Base-by-base conservation (phyloP, 2,329 filamentous ascomycete species). In the Ambrosiella cleistominuta region DNA sequence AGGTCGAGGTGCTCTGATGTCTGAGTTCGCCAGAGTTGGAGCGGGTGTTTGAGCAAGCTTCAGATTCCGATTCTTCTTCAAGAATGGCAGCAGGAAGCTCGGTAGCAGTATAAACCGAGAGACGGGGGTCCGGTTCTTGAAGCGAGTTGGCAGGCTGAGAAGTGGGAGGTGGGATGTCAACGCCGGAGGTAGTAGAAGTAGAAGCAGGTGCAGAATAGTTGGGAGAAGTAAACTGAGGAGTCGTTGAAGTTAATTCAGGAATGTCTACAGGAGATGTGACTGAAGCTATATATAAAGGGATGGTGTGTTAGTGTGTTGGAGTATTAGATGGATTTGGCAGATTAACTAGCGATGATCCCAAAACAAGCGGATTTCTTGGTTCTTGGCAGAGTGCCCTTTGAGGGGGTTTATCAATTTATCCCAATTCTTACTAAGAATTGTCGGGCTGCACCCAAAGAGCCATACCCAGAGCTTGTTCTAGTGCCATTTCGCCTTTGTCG, bases 1-100 rank as follows among this genome's bases (percentile, higher is more conserved):
- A 60, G 11, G 58, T 60, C 13, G 58, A 49, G 5, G 58, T 57
- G 15, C 47, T 57, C 36, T 60, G 58, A 15, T 60, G 47, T 57
- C 57, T 36, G 13, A 60, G 49, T 45, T 60, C 58, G 9, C 50
- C 54, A 15, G 58, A 60, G 42, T 54, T 50, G 11, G 54, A 54
- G 35, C 50, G 54, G 37, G 40, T 42, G 7, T 40, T 44, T 36
- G 52, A 45, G 36, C 51, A 56, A 27, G 52, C 50, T 42, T 60
- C 58, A 13, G 58, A 60, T 36, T 53, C 51, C n/a, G 51, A 53
- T 53, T 53, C 51, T 38, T 53, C 51, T 47, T 57, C 55, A 36
- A 57, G 54, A 51, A 60, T 60, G 40, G 58, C 38, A 4, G 38
- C 9, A 47, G 58, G 58, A 27, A 60, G 42, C 8, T 60, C 54